Evolutionary conservation across 2,329 filamentous ascomycete species (phyloP).

Genomic region (Decorospora gaudefroyi): DNA sequence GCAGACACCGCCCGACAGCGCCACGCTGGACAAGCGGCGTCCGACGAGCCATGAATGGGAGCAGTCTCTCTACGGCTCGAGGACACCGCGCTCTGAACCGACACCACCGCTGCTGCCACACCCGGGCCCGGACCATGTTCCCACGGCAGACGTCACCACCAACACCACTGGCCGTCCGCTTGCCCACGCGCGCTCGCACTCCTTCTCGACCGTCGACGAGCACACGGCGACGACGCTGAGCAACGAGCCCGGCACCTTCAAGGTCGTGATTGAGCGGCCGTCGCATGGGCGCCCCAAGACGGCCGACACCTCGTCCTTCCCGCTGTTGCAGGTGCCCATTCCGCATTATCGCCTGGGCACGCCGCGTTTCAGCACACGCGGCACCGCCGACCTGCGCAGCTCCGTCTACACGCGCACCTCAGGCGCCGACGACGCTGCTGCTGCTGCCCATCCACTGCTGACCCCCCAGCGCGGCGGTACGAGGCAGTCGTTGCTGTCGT

Average conservation of each 20-base stretch:
- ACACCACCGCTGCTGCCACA: conserved; percentile 28
- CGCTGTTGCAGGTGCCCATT: conserved; percentile 73
- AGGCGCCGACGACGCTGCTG: conserved; percentile 69
- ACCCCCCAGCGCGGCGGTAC: conserved; percentile 48
- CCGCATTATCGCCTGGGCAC: conserved; percentile 83
- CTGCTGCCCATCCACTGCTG: conserved; percentile 65
- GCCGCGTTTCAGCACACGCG: conserved; percentile 75
- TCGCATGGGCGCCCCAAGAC: conserved; percentile 65
- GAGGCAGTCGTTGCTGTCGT: conserved; percentile 43
- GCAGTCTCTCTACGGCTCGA: conserved; percentile 43
- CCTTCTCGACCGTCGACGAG: conserved; percentile 77
- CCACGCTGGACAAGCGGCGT: conserved; percentile 37
- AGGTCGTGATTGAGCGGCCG: conserved; percentile 77
- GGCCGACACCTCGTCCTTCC: conserved; percentile 60
- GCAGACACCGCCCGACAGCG: conserved; percentile 47
- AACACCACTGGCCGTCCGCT: conserved; percentile 23
- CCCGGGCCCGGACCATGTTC: conserved; percentile 26
- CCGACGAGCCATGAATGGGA: conserved; percentile 46
- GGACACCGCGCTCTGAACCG: conserved; percentile 37
- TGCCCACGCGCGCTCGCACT: conserved; percentile 63
- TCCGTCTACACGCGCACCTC: conserved; percentile 75
- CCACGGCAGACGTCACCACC: not conserved
- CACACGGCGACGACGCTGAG: conserved; percentile 54
- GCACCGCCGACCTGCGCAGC: conserved; percentile 75
- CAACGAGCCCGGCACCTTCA: conserved; percentile 70